Evolutionary conservation across 495 filamentous ascomycete genomes (phyloP), one percentile per base, ranked within the genome.

Genomic region (Aspergillus ostianus): DNA sequence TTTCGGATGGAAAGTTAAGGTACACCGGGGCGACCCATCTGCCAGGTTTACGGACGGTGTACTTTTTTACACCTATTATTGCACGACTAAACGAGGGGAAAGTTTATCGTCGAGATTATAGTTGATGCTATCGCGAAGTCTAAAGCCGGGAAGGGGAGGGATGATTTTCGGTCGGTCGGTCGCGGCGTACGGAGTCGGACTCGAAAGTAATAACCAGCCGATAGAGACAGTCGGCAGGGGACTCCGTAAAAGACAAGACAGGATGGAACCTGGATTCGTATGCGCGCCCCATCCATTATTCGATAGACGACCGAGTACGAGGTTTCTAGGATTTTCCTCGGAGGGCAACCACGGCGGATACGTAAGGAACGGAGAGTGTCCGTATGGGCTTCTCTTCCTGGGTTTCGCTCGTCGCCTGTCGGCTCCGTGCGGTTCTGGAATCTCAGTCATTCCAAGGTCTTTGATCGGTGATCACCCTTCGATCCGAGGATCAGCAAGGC

Each of bases 401-500:
- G 36, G 10, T 13, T 13, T 41, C n/a, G 36, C 36, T 41, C 36
- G 36, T 41, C 26, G 29, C 52, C 52, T 54, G 51, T 23, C 53
- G 32, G 26, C 51, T 57, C 55, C 50, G 55, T 15, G 27, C 20
- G 51, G 51, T 58, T 63, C 56, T 61, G 44, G 55, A 57, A 53
- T 41, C 51, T 53, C 20, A 19, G 36, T 57, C 59, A 6, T 26
- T 57, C 55, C 60, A 47, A 57, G 49, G 59, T 48, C 55, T 13
- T 48, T 23, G 46, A 50, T 46, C 30, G 54, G 59, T 57, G 60
- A 66, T 66, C 64, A 57, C 30, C 64, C 36, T 49, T 23, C 60
- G 53, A 66, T 63, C 64, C 29, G 64, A 63, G 46, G 49, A 56
- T 21, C 53, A 62, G 59, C 56, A 52, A 57, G 47, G 46, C 41